phyloP scores from a whole-genome alignment of 108 stramenopile species.

The Skeletonema grethae region DNA sequence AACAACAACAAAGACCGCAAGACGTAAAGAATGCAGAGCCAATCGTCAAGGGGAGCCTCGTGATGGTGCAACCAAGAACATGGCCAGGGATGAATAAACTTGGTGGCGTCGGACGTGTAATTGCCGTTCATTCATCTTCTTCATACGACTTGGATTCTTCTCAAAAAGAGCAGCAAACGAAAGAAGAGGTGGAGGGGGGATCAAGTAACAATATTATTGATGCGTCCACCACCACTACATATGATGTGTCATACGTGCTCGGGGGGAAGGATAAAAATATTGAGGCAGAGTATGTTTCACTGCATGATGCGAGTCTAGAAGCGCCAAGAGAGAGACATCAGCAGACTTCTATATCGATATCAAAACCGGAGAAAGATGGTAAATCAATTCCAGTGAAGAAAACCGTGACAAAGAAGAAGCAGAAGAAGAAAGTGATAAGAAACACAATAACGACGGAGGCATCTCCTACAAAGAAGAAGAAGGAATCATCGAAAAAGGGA shows the following conservation, averaged over 20 bases:
- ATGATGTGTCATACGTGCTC: conserved; percentile 66
- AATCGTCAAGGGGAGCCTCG: background rate
- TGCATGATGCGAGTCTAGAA: background rate
- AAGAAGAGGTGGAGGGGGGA: background rate
- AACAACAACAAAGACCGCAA: background rate
- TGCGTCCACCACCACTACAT: conserved; percentile 21
- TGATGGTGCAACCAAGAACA: conserved; percentile 1
- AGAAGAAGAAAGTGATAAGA: background rate
- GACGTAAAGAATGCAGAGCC: background rate
- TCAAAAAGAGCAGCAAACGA: background rate
- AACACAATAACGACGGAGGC: background rate
- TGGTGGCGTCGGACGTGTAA: conserved; percentile 6
- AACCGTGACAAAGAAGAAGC: background rate
- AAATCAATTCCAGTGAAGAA: background rate
- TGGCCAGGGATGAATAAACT: conserved; percentile 9
- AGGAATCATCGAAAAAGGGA: background rate
- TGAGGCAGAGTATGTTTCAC: conserved; percentile 51
- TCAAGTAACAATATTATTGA: conserved; percentile 1
- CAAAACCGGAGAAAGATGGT: background rate
- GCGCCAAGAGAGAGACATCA: background rate
- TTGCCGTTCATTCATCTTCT: conserved; percentile 1
- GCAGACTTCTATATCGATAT: background rate
- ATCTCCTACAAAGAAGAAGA: background rate
- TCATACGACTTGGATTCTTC: conserved; percentile 3
- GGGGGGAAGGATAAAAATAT: conserved; percentile 67